Evolutionary conservation across 129 eudicot genomes (phyloP), one percentile per base, ranked within the genome.

Genomic region (Helianthus tuberosus): DNA sequence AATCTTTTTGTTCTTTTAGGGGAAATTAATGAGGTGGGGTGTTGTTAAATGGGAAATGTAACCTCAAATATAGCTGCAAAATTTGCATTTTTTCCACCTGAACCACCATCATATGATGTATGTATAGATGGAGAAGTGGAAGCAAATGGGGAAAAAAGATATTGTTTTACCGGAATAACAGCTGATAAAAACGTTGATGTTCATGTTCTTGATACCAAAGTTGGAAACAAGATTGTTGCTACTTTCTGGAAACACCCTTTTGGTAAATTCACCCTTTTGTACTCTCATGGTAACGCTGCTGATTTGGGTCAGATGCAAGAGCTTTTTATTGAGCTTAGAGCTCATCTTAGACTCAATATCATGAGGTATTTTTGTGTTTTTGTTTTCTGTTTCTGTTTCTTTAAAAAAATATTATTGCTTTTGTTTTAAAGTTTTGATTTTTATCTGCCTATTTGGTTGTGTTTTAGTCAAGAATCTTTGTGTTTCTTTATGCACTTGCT

Each of bases 231-330:
- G 82, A 68, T 94, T 59, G 99, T 88, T 13, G 99, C 97, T 43
- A 88, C 96, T n/a, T 88, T 85, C 20, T 94, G 99, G 99, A 94
- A 88, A 74, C 97, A 94, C 63, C 97, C 97, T 8, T 65, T 83
- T 75, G 97, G 84, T 14, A 91, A 81, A 77, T 89, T 91, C 13
- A 94, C 99, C 38, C 60, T 94, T 55, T 70, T 94, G 82, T 94
- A 94, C 69, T 94, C 99, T 29, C 99, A 94, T 87, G 99, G 99
- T 14, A 94, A 94, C 73, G 99, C 99, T 63, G 97, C 97, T 82
- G 99, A 94, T 85, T 89, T 94, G 82, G 99, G 99, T n/a, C 99
- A 94, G 81, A 94, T 91, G 97, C 83, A 63, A 38, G 99, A 94
- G 68, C 90, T 94, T 35, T 94, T 94, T 60, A 85, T 83, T 71